phyloP scores from a whole-genome alignment of 1,284 basidiomycete genomes.

The Neonothopanus nambi region DNA sequence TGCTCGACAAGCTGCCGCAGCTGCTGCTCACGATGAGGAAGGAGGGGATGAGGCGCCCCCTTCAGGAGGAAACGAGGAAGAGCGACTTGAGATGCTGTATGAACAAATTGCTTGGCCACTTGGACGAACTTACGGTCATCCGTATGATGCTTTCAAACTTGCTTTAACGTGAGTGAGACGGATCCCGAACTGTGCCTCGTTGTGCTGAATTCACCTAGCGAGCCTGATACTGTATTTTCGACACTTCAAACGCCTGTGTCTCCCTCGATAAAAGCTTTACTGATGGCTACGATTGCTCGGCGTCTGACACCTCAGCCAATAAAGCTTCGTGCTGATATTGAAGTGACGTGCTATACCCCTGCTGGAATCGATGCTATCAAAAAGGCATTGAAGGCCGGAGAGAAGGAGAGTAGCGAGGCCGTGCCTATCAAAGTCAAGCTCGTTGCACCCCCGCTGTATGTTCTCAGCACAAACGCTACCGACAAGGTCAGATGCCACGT shows the following conservation, averaged over 20 bases:
- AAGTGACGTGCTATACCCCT: conserved; percentile 96
- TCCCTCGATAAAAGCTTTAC: conserved; percentile 59
- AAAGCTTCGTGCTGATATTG: conserved; percentile 97
- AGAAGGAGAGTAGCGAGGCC: conserved; percentile 82
- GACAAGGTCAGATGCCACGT: conserved; percentile 69
- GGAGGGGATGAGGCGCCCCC: conserved; percentile 40
- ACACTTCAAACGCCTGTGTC: conserved; percentile 68
- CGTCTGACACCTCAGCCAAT: conserved; percentile 97
- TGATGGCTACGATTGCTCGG: conserved; percentile 89
- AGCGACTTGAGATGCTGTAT: conserved; percentile 82
- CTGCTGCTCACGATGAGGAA: conserved; percentile 44
- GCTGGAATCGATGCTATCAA: conserved; percentile 99
- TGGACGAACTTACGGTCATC: conserved; percentile 90
- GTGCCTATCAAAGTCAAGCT: conserved; percentile 98
- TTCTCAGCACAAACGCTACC: conserved; percentile 93
- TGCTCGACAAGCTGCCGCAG: conserved; percentile 37
- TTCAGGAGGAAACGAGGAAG: conserved; percentile 57
- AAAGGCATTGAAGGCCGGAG: conserved; percentile 87
- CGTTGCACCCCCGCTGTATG: conserved; percentile 95
- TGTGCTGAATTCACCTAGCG: conserved; percentile 48
- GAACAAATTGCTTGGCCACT: conserved; percentile 94
- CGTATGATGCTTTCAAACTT: conserved; percentile 98
- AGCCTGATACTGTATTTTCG: conserved; percentile 84
- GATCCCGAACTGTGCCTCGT: not conserved
- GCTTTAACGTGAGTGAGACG: conserved; percentile 75